Percentiles rank a stretch among this genome's conserved stretches.
These are phyloP conservation scores for Seminavis robusta DNA, from an alignment of 108 stramenopile species.

Conservation along the genomic window DNA sequence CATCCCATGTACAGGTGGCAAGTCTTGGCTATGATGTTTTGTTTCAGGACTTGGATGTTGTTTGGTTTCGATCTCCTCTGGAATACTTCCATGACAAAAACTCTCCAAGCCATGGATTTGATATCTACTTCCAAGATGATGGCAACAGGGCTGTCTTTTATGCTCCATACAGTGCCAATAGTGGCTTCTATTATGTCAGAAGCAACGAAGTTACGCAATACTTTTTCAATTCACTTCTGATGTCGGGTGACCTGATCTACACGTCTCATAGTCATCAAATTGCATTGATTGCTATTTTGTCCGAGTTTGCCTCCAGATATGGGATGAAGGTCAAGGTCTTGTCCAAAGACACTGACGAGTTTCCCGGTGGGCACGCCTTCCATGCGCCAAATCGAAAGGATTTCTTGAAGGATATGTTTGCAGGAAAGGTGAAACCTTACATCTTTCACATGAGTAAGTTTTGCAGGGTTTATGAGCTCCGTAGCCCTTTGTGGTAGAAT, in stretches of 20 bases:
- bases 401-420: constrained; percentile 19
- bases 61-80: constrained; percentile 64
- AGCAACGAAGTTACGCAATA: constrained; percentile 59
- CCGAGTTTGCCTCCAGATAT: constrained; percentile 61
- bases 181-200: constrained; percentile 72
- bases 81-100: constrained; percentile 42
- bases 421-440: constrained; percentile 6
- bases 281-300: constrained; percentile 53
- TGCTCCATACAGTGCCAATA: constrained; percentile 23
- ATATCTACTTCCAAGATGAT: constrained; percentile 75
- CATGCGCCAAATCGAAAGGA: constrained; percentile 14
- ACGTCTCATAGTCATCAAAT: constrained; percentile 61
- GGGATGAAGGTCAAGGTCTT: constrained; percentile 72
- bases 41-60: constrained; percentile 81
- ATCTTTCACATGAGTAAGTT: constrained; percentile 34
- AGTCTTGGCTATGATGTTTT: constrained; percentile 74
- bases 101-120: constrained; percentile 13
- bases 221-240: constrained; percentile 59
- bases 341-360: constrained; percentile 13
- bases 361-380: constrained; percentile 30
- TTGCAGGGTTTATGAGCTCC: too few relatives aligned
- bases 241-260: constrained; percentile 60
- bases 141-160: constrained; percentile 30
- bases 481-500: too few relatives aligned
- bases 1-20: too few relatives aligned